Conservation (phyloP, 805 yeast genomes). For the Barnettozyma sucrosica region DNA sequence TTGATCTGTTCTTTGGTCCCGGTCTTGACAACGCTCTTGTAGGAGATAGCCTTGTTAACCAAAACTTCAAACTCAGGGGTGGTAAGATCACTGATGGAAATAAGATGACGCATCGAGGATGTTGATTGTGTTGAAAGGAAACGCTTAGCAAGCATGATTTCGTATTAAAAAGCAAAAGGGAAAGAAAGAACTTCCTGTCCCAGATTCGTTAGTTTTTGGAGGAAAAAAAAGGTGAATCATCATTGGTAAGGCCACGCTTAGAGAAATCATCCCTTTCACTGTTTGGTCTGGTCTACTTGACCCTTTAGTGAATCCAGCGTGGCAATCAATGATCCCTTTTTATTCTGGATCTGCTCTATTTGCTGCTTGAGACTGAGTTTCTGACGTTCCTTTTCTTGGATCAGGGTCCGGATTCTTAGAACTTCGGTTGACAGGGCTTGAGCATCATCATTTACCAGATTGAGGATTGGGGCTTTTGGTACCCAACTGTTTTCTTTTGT, state of each 20-base stretch:
- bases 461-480: background rate
- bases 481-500: background rate
- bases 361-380: background rate
- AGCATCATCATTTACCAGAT: background rate
- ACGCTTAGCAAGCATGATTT: slow-evolving; percentile 14
- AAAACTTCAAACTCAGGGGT: slow-evolving; percentile 65
- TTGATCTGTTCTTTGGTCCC: slow-evolving; percentile 36
- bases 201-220: background rate
- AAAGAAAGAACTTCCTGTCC: too few species aligned
- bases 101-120: slow-evolving; percentile 51
- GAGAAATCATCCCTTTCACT: background rate
- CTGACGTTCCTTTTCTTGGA: background rate
- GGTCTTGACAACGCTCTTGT: slow-evolving; percentile 56
- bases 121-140: slow-evolving; percentile 14
- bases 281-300: background rate
- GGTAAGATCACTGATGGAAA: slow-evolving; percentile 74
- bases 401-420: background rate
- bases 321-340: background rate
- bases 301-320: background rate
- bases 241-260: background rate
- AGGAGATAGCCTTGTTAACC: slow-evolving; percentile 66
- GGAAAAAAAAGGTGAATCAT: background rate
- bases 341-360: background rate
- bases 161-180: background rate
- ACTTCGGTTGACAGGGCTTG: background rate